Percentiles rank a stretch among this genome's conserved stretches.
These are phyloP conservation scores for Pseudocercospora cruenta DNA, from an alignment of 2,329 filamentous ascomycete genomes.

Conservation along the genomic window DNA sequence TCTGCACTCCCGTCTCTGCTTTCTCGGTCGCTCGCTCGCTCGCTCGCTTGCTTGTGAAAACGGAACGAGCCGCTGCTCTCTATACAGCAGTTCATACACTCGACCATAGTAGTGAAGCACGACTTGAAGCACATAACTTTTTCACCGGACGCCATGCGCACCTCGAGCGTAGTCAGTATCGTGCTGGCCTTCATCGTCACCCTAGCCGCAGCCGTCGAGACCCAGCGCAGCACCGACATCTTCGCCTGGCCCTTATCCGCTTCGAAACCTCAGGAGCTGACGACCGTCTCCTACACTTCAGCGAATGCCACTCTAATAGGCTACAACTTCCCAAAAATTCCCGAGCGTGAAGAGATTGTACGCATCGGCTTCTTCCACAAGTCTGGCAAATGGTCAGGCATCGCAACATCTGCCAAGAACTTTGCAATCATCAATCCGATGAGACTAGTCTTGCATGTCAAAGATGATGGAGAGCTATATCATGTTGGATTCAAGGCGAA, in stretches of 20 bases:
- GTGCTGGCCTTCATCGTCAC: conserved; percentile 42
- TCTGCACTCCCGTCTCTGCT: neutral
- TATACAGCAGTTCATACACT: neutral
- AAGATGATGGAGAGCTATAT: conserved; percentile 48
- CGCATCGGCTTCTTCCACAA: conserved; percentile 49
- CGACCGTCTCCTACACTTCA: conserved; percentile 48
- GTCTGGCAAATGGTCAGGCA: conserved; percentile 46
- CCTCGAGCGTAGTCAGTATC: conserved; percentile 41
- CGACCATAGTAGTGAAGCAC: neutral
- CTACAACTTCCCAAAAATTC: conserved; percentile 33
- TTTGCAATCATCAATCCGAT: conserved; percentile 48
- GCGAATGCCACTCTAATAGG: conserved; percentile 45
- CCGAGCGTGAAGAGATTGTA: conserved; percentile 38
- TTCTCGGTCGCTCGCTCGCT: too few relatives aligned
- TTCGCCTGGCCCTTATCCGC: conserved; percentile 42
- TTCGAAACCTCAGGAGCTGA: conserved; percentile 44
- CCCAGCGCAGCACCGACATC: conserved; percentile 37
- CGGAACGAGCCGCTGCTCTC: neutral
- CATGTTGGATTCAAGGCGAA: conserved; percentile 50
- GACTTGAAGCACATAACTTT: neutral
- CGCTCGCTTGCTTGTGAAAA: neutral
- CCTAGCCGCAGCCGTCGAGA: conserved; percentile 29
- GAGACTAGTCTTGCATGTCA: conserved; percentile 49
- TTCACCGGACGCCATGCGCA: conserved; percentile 39
- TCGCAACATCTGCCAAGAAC: conserved; percentile 50